These are phyloP conservation scores for Debaryomycetaceae sp. DNA, from an alignment of 1,139 yeast genomes.

Conservation along the genomic window DNA sequence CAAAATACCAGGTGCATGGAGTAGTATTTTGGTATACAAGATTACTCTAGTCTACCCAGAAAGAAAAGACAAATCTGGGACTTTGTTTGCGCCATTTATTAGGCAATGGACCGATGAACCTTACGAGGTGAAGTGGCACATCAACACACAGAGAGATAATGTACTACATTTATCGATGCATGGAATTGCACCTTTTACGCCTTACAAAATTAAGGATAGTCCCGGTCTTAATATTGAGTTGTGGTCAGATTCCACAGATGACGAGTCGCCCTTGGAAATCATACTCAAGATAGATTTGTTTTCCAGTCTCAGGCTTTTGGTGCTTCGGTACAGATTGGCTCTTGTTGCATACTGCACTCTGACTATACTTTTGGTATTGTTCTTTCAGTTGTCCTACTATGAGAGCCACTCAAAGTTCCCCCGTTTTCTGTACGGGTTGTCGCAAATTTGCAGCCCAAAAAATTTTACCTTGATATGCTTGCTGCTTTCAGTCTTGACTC, in stretches of 20 bases:
- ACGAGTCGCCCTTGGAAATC: conserved; percentile 27
- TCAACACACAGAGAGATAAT: conserved; percentile 36
- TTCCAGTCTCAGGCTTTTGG: conserved; percentile 49
- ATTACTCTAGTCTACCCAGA: conserved; percentile 24
- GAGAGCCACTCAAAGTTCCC: conserved; percentile 37
- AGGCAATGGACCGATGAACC: conserved; percentile 69
- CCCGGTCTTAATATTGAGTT: conserved; percentile 40
- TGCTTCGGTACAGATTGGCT: conserved; percentile 62
- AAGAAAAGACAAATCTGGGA: conserved; percentile 8
- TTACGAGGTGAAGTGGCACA: conserved; percentile 75
- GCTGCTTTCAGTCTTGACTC: conserved; percentile 32
- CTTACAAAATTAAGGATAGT: conserved; percentile 33
- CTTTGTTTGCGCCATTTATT: conserved; percentile 55
- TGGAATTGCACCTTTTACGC: conserved; percentile 79
- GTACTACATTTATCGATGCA: conserved; percentile 47
- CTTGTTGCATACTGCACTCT: conserved; percentile 57
- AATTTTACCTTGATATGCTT: conserved; percentile 16
- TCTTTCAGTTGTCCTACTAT: conserved; percentile 45
- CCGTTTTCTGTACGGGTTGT: conserved; percentile 47
- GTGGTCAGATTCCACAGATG: conserved; percentile 33
- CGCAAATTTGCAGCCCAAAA: conserved; percentile 22
- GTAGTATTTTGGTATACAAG: conserved; percentile 58
- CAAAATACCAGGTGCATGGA: conserved; percentile 55
- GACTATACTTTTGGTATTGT: conserved; percentile 41
- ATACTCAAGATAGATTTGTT: conserved; percentile 40